phyloP scores from a whole-genome alignment of 73 alveolate species.

The Tetrahymena thermophila region DNA sequence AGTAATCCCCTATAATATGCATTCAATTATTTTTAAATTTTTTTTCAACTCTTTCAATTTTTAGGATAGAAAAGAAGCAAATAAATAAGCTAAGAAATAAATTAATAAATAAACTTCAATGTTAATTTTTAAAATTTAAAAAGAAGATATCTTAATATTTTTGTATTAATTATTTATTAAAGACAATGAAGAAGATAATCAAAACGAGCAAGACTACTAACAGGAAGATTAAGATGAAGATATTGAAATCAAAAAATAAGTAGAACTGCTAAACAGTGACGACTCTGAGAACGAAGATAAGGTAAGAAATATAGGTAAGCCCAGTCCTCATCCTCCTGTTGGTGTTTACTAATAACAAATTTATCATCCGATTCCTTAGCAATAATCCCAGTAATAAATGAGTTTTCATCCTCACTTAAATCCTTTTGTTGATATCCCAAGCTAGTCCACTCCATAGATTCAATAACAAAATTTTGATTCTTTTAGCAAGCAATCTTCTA shows the following conservation, averaged over 20 bases:
- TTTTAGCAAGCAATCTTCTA: background rate
- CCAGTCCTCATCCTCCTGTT: background rate
- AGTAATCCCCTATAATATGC: background rate
- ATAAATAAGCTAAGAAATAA: background rate
- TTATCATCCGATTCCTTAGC: background rate
- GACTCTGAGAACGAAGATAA: background rate
- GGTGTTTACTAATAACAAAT: background rate
- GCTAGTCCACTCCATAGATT: background rate
- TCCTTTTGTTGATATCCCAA: background rate
- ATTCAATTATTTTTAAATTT: no score
- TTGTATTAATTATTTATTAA: background rate
- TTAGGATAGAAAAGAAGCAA: background rate
- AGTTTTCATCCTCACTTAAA: background rate
- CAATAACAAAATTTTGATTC: background rate
- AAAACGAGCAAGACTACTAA: background rate
- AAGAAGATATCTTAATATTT: background rate
- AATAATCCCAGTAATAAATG: background rate
- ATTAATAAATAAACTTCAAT: background rate
- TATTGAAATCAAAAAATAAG: background rate
- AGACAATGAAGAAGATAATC: background rate
- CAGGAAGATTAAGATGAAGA: background rate
- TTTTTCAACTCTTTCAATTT: background rate
- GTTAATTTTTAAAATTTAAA: background rate
- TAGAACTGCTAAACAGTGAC: background rate
- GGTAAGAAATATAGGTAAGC: background rate